Evolutionary conservation across 2,329 filamentous ascomycete species (phyloP), one percentile per base, ranked within the genome.

Genomic region (Colletotrichum ledebouriae): DNA sequence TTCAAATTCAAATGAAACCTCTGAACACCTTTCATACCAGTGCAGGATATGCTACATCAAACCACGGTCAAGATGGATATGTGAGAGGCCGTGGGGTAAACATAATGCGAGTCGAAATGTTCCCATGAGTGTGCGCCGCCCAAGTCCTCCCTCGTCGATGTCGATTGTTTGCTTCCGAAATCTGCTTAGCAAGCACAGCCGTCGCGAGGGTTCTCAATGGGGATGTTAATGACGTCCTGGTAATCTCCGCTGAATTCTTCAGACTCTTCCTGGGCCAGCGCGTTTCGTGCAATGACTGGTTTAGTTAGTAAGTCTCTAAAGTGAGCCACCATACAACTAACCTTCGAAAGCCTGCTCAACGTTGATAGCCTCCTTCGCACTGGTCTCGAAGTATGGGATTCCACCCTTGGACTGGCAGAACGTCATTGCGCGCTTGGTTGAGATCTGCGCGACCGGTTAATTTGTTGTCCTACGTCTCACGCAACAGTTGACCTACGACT

Each of bases 361-460:
- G 77, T 99, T 99, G 82, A 98, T 92, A 69, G 95, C 96, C 81
- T 99, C 96, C 85, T 99, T 99, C 70, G 96, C 96, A 81, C 94
- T 98, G 17, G 96, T 99, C 88, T 99, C 96, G 77, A 99, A 99
- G 82, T 99, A 99, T 17, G 96, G 96, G 72, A 99, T 98, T 69
- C 94, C 94, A 55, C 95, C 95, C 83, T 98, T 98, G 65, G 94
- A 97, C 81, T 98, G 94, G 81, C 96, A 99, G 80, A 98, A 99
- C 13, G 95, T 94, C 89, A 95, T 94, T 68, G 96, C 96, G 71
- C 96, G 89, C 87, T 98, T 98, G 76, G 92, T 94, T 34, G 94
- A 97, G 75, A 99, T 97, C 91, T 93, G 20, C 70, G 63, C 50
- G 20, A 17, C 41, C 11, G 10, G 25, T 72, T 20, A 59, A 56